Base-by-base conservation (phyloP, 352 stramenopile genomes). In the Phytophthora nicotianae region DNA sequence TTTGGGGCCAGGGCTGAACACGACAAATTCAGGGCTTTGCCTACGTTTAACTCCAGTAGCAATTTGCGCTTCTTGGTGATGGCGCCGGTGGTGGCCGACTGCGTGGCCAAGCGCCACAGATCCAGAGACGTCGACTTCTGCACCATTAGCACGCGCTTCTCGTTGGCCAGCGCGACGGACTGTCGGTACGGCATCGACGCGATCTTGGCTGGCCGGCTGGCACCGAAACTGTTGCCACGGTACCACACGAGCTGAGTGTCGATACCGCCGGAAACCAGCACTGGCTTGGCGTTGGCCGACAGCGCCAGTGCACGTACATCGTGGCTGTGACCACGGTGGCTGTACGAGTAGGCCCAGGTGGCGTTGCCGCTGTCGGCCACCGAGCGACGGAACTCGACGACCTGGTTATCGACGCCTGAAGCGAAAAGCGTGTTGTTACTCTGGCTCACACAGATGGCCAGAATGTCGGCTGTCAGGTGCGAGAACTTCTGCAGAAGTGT, bases 181-280 rank as follows among this genome's bases (percentile, higher is more conserved):
- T 85, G 75, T 47, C 70, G 81, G 67, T 93, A 83, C 48, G 87
- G 83, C 79, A 92, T 97, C 23, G 94, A 96, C 66, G 90, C 92
- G 43, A 95, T 89, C 64, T 97, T 96, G 66, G 72, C 80, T 6
- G 95, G 92, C 1, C 93, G 86, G 56, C 79, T 75, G 17, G 86
- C 82, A 64, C 86, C 80, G 68, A 98, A 98, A 32, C 80, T 87
- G 38, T 79, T 65, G 19, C 89, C 86, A 45, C 77, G 71, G 74
- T 98, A 98, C 65, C 87, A 96, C 43, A 97, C 96, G 6, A 98
- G 65, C 74, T 98, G 94, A 13, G 93, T 98, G 85, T 98, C 95
- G 45, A 98, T 83, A 48, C 95, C 91, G 23, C 89, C 93, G 13
- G 90, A 98, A 16, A 97, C 88, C 24, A 98, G 77, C 33, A 97